Evolutionary conservation across 306 rosid species (phyloP).

Genomic region (Vicia sativa): DNA sequence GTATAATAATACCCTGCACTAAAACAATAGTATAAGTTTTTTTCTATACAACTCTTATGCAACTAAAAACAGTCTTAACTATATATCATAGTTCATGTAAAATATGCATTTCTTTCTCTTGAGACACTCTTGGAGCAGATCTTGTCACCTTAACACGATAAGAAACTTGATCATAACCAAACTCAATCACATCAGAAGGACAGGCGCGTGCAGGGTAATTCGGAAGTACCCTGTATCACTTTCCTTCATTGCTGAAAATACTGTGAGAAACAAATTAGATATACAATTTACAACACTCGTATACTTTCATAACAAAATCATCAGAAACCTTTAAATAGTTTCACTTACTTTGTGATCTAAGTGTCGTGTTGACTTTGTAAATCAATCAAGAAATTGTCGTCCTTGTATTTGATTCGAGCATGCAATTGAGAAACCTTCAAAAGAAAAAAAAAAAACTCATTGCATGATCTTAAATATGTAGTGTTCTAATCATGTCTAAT

Average conservation of each 20-base stretch:
- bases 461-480: slow-evolving; percentile 21
- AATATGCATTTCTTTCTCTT: slow-evolving; percentile 40
- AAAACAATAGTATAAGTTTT: slow-evolving; percentile 37
- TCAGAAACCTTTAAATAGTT: not conserved
- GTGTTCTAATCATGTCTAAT: not conserved
- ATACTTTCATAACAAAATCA: not conserved
- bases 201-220: slow-evolving; percentile 66
- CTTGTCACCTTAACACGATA: slow-evolving; percentile 74
- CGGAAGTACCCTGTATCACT: slow-evolving; percentile 55
- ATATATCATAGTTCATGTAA: slow-evolving; percentile 49
- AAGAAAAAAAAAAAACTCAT: slow-evolving; percentile 22
- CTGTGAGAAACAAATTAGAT: slow-evolving; percentile 1
- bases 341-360: slow-evolving; percentile 82
- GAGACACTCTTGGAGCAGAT: slow-evolving; percentile 44
- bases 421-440: slow-evolving; percentile 74
- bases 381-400: slow-evolving; percentile 88
- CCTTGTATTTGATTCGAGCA: slow-evolving; percentile 67
- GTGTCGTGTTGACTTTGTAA: slow-evolving; percentile 71
- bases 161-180: slow-evolving; percentile 82
- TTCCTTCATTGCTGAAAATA: slow-evolving; percentile 72
- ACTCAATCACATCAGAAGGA: slow-evolving; percentile 66
- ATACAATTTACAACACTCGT: not conserved
- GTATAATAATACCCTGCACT: slow-evolving; percentile 33
- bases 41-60: slow-evolving; percentile 58
- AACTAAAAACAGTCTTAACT: slow-evolving; percentile 25